Base-by-base conservation (phyloP, 2,329 filamentous ascomycete genomes). In the Aureobasidium namibiae region DNA sequence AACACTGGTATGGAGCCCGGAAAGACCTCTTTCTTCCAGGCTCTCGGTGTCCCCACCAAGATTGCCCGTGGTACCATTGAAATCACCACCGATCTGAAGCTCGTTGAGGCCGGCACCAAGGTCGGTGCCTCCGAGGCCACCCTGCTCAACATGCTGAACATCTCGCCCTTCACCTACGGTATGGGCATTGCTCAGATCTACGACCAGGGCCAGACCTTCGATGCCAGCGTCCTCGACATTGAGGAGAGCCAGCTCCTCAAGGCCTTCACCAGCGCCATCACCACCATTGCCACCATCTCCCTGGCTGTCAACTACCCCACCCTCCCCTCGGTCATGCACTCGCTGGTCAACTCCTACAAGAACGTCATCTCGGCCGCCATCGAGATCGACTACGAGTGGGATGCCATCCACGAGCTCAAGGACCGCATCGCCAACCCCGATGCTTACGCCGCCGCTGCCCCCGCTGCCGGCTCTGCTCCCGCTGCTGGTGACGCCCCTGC, bases 1-100 rank as follows among this genome's bases (percentile, higher is more conserved):
- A 99, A 99, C 89, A 99, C 94, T 73, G 94, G 94, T 82, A 99
- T 99, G 94, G 94, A 99, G 80, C 95, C 94, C 76, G 95, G 95
- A 80, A 99, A 99, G 89, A 99, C 94, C 74, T 97, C 94, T 76
- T 99, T 99, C 91, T 99, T 99, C 92, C 94, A 99, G 88, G 94
- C 94, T 73, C 94, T 99, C 80, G 92, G 92, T 90, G 91, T 99
- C 76, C 94, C 94, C 76, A 99, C 94, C 86, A 99, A 99, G 91
- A 99, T 99, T 82, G 94, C 94, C 76, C 94, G 94, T 95, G 95
- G 94, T 95, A 99, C 94, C 81, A 99, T 99, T 81, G 94, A 99
- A 90, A 99, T 99, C 76, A 96, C 92, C 66, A 83, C 87, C 72
- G 94, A 99, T 76, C 84, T 99, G 72, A 97, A 96, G 89, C 89